Percentiles rank a stretch among this genome's conserved stretches.
These are phyloP conservation scores for Trypanosoma boissoni DNA, from an alignment of 208 protist species.

Conservation along the genomic window DNA sequence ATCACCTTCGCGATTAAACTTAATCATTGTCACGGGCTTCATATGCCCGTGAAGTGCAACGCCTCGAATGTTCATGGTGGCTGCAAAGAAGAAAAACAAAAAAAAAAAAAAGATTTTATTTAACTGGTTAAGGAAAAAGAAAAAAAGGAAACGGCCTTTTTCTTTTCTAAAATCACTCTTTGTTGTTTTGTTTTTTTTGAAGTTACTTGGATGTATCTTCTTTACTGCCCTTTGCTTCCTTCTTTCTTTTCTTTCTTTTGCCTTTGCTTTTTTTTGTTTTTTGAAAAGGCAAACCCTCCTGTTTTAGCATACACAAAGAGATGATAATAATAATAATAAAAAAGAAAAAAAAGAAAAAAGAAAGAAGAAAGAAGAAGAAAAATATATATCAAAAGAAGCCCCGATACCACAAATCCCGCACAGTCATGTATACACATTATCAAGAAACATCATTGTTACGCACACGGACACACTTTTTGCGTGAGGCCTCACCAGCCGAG, in stretches of 20 bases:
- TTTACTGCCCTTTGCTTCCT: neutral
- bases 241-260: conserved; percentile 4
- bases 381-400: conserved; percentile 3
- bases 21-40: conserved; percentile 90
- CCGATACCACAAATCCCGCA: neutral
- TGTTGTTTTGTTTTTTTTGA: conserved; percentile 18
- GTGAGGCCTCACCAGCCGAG: conserved; percentile 25
- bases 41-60: conserved; percentile 88
- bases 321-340: conserved; percentile 18
- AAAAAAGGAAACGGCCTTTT: no score
- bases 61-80: conserved; percentile 51
- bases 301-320: conserved; percentile 6
- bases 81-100: no score
- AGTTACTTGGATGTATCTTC: conserved; percentile 11
- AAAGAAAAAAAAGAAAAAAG: conserved; percentile 1
- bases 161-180: conserved; percentile 1
- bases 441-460: neutral
- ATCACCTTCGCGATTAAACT: conserved; percentile 98
- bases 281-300: neutral
- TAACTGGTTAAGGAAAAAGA: no score
- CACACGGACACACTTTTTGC: neutral
- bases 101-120: no score
- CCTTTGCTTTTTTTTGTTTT: neutral
- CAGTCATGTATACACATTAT: neutral
- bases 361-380: conserved; percentile 5